phyloP scores from a whole-genome alignment of 2,329 filamentous ascomycete species.

The Neofusicoccum cordaticola region DNA sequence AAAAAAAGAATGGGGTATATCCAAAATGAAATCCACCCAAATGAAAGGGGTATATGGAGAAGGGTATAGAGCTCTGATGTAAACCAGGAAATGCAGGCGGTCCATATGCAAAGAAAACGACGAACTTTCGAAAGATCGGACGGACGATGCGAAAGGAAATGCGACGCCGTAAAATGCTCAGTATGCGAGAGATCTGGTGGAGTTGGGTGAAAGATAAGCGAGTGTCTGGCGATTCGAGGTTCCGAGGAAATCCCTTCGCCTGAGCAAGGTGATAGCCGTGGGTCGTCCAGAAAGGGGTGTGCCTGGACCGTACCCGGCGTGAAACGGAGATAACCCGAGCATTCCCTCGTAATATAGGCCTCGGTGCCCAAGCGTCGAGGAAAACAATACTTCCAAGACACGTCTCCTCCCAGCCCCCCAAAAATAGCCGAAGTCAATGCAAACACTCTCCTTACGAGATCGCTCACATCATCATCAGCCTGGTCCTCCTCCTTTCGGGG shows the following conservation, averaged over 20 bases:
- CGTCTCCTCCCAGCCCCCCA: background rate
- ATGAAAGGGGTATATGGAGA: conserved; percentile 11
- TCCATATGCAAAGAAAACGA: conserved; percentile 3
- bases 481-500: conserved; percentile 49
- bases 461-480: conserved; percentile 50
- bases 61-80: conserved; percentile 1
- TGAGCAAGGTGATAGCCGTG: conserved; percentile 3
- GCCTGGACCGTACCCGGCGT: background rate
- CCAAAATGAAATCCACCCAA: conserved; percentile 2
- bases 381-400: conserved; percentile 3
- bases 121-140: background rate
- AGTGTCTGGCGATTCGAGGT: background rate
- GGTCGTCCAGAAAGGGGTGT: conserved; percentile 4
- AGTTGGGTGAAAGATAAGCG: background rate
- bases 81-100: conserved; percentile 3
- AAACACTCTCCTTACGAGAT: background rate
- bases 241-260: background rate
- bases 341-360: background rate
- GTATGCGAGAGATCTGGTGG: background rate
- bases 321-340: conserved; percentile 2
- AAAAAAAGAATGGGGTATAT: background rate
- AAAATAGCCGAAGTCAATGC: conserved; percentile 11
- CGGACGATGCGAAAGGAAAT: background rate
- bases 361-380: background rate
- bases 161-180: background rate